A percentile compares a stretch with the other conserved stretches of the same genome.
Conservation (phyloP, 352 stramenopile genomes). For the Globisporangium middletonii region DNA sequence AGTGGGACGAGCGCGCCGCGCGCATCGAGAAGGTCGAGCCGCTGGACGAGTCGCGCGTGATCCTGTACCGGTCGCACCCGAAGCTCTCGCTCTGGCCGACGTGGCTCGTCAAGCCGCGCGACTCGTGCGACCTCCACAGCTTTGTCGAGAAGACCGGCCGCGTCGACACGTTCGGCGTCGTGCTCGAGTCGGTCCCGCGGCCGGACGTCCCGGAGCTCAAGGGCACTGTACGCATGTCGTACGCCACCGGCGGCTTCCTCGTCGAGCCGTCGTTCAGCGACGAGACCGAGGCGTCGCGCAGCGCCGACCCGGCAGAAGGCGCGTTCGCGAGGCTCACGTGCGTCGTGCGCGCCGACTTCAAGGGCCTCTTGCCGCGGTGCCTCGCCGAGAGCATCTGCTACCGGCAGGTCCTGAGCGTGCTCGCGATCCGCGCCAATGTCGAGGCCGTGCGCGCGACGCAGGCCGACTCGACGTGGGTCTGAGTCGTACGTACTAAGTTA, state of each 20-base stretch:
- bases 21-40: constrained; percentile 54
- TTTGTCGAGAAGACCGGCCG: constrained; percentile 69
- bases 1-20: constrained; percentile 30
- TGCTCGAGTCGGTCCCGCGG: constrained; percentile 63
- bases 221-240: constrained; percentile 65
- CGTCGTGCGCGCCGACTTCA: constrained; percentile 54
- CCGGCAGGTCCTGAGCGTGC: constrained; percentile 62
- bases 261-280: constrained; percentile 40
- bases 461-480: constrained; percentile 14
- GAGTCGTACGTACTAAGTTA: not conserved
- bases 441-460: constrained; percentile 23
- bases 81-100: constrained; percentile 73
- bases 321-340: constrained; percentile 42
- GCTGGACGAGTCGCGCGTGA: constrained; percentile 50
- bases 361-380: constrained; percentile 54
- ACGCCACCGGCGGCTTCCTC: constrained; percentile 62
- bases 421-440: constrained; percentile 40
- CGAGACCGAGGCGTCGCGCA: constrained; percentile 15
- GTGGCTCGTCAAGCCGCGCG: constrained; percentile 73
- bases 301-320: constrained; percentile 6
- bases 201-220: constrained; percentile 64
- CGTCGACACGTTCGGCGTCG: constrained; percentile 52
- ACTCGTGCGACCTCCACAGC: constrained; percentile 76
- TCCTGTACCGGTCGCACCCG: constrained; percentile 61
- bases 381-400: constrained; percentile 74